A percentile compares a stretch with the other conserved stretches of the same genome.
Evolutionary conservation across 805 yeast species (phyloP).

Genomic region (Grigorovia transvaalensis): DNA sequence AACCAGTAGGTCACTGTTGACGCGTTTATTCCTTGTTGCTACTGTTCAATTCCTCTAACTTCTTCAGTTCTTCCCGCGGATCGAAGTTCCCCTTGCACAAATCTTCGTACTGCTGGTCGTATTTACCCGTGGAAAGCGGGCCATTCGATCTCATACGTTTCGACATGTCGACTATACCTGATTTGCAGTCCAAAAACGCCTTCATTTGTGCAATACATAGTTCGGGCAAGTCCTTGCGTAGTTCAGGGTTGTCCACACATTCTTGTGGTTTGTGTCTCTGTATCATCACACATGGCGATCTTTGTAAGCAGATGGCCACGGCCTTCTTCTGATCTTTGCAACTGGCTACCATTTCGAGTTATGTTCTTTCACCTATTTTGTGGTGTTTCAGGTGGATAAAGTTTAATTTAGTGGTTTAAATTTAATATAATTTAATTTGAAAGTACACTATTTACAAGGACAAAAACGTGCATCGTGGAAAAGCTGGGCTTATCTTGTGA

Average conservation of each 20-base stretch:
- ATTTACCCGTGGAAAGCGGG: constrained; percentile 83
- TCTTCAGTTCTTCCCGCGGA: constrained; percentile 68
- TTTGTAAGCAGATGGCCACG: constrained; percentile 89
- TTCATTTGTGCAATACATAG: constrained; percentile 75
- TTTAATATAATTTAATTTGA: too few relatives aligned
- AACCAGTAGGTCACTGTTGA: neutral
- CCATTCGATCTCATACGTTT: constrained; percentile 92
- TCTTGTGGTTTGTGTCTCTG: constrained; percentile 84
- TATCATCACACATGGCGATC: constrained; percentile 91
- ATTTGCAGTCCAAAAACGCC: constrained; percentile 81
- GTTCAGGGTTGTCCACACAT: constrained; percentile 72
- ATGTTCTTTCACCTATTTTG: neutral
- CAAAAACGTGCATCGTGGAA: too few relatives aligned
- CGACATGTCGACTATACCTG: constrained; percentile 84
- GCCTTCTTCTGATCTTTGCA: constrained; percentile 91
- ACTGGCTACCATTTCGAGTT: constrained; percentile 50
- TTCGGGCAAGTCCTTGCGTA: constrained; percentile 71
- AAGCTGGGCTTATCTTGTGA: too few relatives aligned
- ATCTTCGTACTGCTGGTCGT: constrained; percentile 77
- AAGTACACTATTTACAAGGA: too few relatives aligned
- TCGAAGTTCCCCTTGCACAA: constrained; percentile 74
- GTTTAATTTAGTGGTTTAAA: too few relatives aligned
- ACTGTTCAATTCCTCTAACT: constrained; percentile 53
- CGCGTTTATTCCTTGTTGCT: constrained; percentile 28
- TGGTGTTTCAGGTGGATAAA: neutral